Evolutionary conservation across 1,284 basidiomycete species (phyloP), one percentile per base, ranked within the genome.

Genomic region (Ganoderma multipileum): DNA sequence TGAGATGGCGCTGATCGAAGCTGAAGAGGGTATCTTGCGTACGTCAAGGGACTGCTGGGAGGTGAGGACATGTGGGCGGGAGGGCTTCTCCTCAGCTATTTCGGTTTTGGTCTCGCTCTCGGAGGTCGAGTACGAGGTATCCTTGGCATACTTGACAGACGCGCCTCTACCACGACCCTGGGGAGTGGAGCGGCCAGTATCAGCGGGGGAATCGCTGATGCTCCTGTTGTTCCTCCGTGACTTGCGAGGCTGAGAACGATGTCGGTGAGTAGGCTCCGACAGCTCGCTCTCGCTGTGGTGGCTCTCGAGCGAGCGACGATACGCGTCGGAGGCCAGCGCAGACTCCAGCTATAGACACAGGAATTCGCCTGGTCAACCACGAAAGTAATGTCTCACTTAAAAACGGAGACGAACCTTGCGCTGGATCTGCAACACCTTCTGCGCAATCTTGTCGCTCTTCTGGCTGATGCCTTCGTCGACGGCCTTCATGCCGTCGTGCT

Each of bases 381-480:
- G 75, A 57, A 72, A 57, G 52, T 63, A 41, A 23, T 8, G 33
- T 55, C 42, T 33, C 8, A 33, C 33, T 42, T 39, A 68, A 44
- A 39, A 68, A 20, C 8, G 16, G 57, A 66, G 65, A 75, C 80
- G 20, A 60, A 93, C 92, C 86, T 94, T 95, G 74, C 91, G 89
- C 79, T 95, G 93, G 71, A 95, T 95, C 78, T 93, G 88, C 63
- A 91, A 76, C 44, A 95, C 91, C 78, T 94, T 95, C 79, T 92
- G 89, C 41, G 93, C 91, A 71, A 95, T 95, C 74, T 87, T 90
- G 73, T 95, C 93, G 74, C 91, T 95, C 78, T 91, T 90, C 77
- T 90, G 85, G 72, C 87, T 92, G 78, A 95, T 95, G 28, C 92
- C 91, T 77, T 92, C 91, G 73, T 95, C 93, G 18, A 95, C 91